Base-by-base conservation (phyloP, 164 flowering plant genomes). In the Macadamia integrifolia region DNA sequence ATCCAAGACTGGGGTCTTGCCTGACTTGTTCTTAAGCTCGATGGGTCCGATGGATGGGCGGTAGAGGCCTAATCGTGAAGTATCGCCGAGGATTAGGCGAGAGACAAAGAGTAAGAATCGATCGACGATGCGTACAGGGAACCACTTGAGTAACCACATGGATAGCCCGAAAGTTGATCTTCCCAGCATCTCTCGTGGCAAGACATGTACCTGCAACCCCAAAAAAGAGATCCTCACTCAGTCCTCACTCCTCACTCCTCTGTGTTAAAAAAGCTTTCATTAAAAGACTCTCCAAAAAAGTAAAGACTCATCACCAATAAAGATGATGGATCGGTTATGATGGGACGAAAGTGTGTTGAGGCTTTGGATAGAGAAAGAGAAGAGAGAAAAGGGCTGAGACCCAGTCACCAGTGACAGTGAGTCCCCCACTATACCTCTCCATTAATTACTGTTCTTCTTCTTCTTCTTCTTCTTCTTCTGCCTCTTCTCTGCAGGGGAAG, bases 171-270 rank as follows among this genome's bases (percentile, higher is more conserved):
- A 94, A 72, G 99, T 94, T 50, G 99, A 94, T 75, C 65, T 82
- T 10, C 99, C 97, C 30, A 94, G 78, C 89, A 94, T 87, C 84
- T 94, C 92, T 72, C 83, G 84, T 15, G 99, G 99, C 73, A 94
- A 71, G 46, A 94, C 78, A 83, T 94, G 98, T 80, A 94, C 88
- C 94, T 89, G 76, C 73, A 68, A 73, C 58, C 50, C 13, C 71
- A 74, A 59, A 48, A n/a, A 28, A 70, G 58, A 11, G 30, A 13
- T 17, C 6, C 44, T 35, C 40, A 35, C 23, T 23, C 23, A 23
- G 23, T 23, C 23, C 23, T 23, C 23, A 23, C 23, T 23, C 23
- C 23, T 23, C 23, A 23, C 23, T 23, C 23, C 23, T 23, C 23
- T 23, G 40, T 35, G 40, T 35, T 35, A 5, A 35, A 35, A 35